A percentile compares a stretch with the other conserved stretches of the same genome.
Conservation (phyloP, 2,329 filamentous ascomycete species). For the Shiraia sp. region DNA sequence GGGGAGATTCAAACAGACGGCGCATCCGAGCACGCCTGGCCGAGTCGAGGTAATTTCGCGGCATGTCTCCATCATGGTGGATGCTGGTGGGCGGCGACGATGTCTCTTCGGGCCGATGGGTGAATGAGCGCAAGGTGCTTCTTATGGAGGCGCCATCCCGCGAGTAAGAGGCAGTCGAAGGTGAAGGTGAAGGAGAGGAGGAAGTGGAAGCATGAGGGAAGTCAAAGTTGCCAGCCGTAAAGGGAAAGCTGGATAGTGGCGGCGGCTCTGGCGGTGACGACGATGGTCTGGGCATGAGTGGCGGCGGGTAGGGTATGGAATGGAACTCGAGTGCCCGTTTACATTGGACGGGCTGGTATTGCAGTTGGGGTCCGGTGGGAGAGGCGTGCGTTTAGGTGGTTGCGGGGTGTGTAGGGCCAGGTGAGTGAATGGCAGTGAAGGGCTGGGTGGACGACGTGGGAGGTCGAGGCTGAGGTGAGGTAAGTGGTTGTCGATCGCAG, state of each 20-base stretch:
- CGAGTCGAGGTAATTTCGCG: slow-evolving; percentile 7
- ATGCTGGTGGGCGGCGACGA: slow-evolving; percentile 5
- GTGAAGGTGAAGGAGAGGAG: slow-evolving; percentile 23
- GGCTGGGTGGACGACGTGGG: too few relatives aligned
- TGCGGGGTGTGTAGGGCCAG: too few relatives aligned
- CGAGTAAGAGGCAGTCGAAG: slow-evolving; percentile 12
- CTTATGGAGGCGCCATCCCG: slow-evolving; percentile 1
- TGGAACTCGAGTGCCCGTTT: too few relatives aligned
- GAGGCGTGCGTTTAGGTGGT: too few relatives aligned
- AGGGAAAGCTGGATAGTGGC: slow-evolving; percentile 32
- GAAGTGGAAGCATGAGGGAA: slow-evolving; percentile 48
- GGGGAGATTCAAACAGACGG: slow-evolving; percentile 25
- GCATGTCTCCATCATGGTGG: not conserved
- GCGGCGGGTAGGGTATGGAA: too few relatives aligned
- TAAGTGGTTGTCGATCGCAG: too few relatives aligned
- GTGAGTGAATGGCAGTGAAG: too few relatives aligned
- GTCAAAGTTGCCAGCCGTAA: slow-evolving; percentile 49
- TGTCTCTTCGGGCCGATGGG: slow-evolving; percentile 11
- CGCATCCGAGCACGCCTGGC: slow-evolving; percentile 23
- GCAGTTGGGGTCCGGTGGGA: too few relatives aligned
- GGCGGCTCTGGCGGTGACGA: slow-evolving; percentile 35
- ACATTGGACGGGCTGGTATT: slow-evolving; percentile 9
- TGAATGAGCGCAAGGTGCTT: slow-evolving; percentile 12
- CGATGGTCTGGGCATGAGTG: slow-evolving; percentile 36
- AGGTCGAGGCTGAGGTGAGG: too few relatives aligned